A percentile compares a stretch with the other conserved stretches of the same genome.
Conservation (phyloP, 495 filamentous ascomycete species). For the Mytilinidion resinicola region DNA sequence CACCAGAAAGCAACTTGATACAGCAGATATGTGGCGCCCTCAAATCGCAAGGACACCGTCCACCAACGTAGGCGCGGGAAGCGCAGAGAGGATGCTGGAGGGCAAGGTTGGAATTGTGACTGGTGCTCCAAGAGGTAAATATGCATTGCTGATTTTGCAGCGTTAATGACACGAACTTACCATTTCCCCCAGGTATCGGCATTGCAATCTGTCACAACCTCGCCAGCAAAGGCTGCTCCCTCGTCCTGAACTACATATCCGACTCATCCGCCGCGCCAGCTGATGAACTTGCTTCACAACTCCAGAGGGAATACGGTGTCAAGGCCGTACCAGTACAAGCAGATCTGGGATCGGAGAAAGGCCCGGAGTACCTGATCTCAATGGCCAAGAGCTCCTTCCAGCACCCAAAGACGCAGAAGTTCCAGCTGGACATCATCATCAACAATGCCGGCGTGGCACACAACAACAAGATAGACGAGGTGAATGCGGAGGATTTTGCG, state of each 20-base stretch:
- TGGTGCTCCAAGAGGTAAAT: conserved; percentile 35
- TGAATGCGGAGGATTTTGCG: conserved; percentile 57
- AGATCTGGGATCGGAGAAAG: conserved; percentile 46
- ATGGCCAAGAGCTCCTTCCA: conserved; percentile 49
- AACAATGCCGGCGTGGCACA: conserved; percentile 76
- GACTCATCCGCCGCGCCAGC: conserved; percentile 36
- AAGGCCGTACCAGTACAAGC: conserved; percentile 50
- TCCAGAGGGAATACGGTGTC: conserved; percentile 35
- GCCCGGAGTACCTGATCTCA: conserved; percentile 41
- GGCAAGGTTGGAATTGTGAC: conserved; percentile 37
- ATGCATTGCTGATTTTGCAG: neutral
- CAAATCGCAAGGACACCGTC: conserved; percentile 15
- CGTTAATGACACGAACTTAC: neutral
- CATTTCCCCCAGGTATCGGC: conserved; percentile 63
- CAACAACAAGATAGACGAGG: conserved; percentile 54
- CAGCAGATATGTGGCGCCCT: conserved; percentile 24
- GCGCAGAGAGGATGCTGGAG: conserved; percentile 24
- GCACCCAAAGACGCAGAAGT: conserved; percentile 41
- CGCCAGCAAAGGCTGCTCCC: conserved; percentile 42
- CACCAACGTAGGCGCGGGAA: conserved; percentile 22
- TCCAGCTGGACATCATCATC: conserved; percentile 79
- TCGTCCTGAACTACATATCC: conserved; percentile 40
- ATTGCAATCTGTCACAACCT: conserved; percentile 71
- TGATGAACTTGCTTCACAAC: conserved; percentile 36
- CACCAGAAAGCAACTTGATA: no score